Evolutionary conservation across 768 basidiomycete species (phyloP), one percentile per base, ranked within the genome.

Genomic region (Trichaptum fuscoviolaceum): DNA sequence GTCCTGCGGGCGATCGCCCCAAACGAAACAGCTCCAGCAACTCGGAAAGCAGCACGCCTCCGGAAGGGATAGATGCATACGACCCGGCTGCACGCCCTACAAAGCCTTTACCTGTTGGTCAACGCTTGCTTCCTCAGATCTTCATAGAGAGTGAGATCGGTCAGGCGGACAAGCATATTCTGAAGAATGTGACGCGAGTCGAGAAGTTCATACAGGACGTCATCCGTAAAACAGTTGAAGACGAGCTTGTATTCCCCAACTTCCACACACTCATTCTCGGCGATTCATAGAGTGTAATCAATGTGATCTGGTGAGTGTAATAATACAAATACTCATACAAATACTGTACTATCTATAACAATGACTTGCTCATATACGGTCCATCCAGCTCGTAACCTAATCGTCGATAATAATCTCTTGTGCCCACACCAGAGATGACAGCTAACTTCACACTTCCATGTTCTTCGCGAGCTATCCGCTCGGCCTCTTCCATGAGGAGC

Each of bases 371-470:
- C 96, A 99, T 99, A 77, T 99, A 99, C 23, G 95, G 95, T 0
- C 96, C 96, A 72, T 99, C 96, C 65, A 98, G 80, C 77, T 91
- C 88, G 77, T 99, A 99, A 7, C 96, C 96, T 65, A 99, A 79
- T 75, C 93, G 89, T 67, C 94, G 86, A 76, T 99, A 99, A 77
- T 99, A 99, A 75, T 96, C 95, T 72, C 97, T 84, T 15, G 97
- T 99, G 23, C 97, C 97, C 67, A 99, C 95, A 87, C 93, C 95
- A 52, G 95, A 96, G 70, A 99, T 99, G 67, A 99, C 96, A n/a
- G 92, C 97, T 35, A 99, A 78, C 78, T 99, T 96, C 68, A 91
- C 82, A 75, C 95, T 98, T 23, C 93, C 96, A 68, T 99, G 97
- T 75, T 99, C 97, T 73, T 98, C 96, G 70, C 90, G 82, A 26